Evolutionary conservation across 2,329 filamentous ascomycete species (phyloP), one percentile per base, ranked within the genome.

Genomic region (Penicillium sp.): DNA sequence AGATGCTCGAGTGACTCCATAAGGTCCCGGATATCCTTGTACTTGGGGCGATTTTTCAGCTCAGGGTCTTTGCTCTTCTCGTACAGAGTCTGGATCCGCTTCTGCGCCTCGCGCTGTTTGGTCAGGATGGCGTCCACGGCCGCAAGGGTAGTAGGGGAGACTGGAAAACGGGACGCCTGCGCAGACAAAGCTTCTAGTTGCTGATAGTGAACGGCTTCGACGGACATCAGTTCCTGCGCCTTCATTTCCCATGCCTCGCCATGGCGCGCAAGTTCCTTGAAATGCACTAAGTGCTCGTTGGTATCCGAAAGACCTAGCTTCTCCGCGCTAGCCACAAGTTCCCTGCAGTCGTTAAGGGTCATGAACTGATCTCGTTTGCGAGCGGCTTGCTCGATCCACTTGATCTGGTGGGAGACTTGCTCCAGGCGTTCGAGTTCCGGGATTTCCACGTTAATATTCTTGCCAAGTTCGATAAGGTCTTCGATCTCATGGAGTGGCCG

Each of bases 61-160:
- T 95, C 87, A 0, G 79, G 75, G 30, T 89, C 79, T 56, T 84
- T 87, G 55, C 86, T 92, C 49, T 86, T 83, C 51, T 92, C 83
- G 30, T 86, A 91, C 9, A 99, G 74, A 31, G 87, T 86, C 41
- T 90, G 74, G 46, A 99, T 95, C 61, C 91, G 87, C 13, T 88
- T 86, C 64, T 96, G 91, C 0, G 91, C 91, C 66, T 97, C 93
- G 16, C 93, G 86, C 68, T 99, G 93, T 72, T 96, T 97, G 68
- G 90, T 90, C 50, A 99, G 75, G 48, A 97, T 96, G 41, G 89
- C 86, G 62, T 99, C 93, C 22, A 99, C 89, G 8, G 83, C 80
- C 7, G 83, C 81, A 19, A 95, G 77, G 0, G 90, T 97, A 29
- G 91, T 87, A 3, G 83, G 76, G 1, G 88, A 87, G 16, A 97